These are phyloP conservation scores for Graphium sp. DNA, from an alignment of 2,329 filamentous ascomycete species.

Conservation along the genomic window DNA sequence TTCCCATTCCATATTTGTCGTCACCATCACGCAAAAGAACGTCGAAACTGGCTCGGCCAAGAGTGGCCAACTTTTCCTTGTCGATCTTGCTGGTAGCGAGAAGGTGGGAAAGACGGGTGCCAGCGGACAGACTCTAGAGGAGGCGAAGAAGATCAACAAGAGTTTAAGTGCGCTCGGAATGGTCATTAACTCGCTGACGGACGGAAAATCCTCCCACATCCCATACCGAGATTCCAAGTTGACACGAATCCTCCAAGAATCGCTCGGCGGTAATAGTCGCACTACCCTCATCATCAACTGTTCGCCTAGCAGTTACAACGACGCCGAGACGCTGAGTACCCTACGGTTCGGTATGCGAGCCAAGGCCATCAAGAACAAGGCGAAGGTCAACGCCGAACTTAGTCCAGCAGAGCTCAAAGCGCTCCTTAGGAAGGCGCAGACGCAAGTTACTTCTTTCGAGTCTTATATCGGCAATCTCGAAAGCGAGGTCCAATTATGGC, in stretches of 20 bases:
- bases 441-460: slow-evolving; percentile 77
- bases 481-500: slow-evolving; percentile 73
- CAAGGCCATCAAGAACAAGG: slow-evolving; percentile 99
- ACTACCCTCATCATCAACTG: slow-evolving; percentile 99
- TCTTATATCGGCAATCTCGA: slow-evolving; percentile 72
- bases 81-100: slow-evolving; percentile 95
- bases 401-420: slow-evolving; percentile 90
- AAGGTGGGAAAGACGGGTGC: slow-evolving; percentile 98
- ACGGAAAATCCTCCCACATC: slow-evolving; percentile 90
- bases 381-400: slow-evolving; percentile 97
- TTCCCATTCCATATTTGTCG: slow-evolving; percentile 95
- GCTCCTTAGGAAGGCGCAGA: slow-evolving; percentile 81
- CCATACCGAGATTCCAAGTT: slow-evolving; percentile 97
- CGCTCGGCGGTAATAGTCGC: slow-evolving; percentile 88
- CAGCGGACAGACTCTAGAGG: slow-evolving; percentile 90
- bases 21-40: slow-evolving; percentile 95
- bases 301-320: slow-evolving; percentile 97
- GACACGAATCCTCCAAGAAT: slow-evolving; percentile 93
- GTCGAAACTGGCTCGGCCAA: slow-evolving; percentile 91
- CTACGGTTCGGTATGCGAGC: slow-evolving; percentile 89
- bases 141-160: slow-evolving; percentile 99
- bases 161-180: slow-evolving; percentile 94
- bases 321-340: slow-evolving; percentile 83
- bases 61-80: slow-evolving; percentile 90
- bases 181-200: slow-evolving; percentile 96